Base-by-base conservation (phyloP, 2,329 filamentous ascomycete genomes). In the Elsinoe arachidis region DNA sequence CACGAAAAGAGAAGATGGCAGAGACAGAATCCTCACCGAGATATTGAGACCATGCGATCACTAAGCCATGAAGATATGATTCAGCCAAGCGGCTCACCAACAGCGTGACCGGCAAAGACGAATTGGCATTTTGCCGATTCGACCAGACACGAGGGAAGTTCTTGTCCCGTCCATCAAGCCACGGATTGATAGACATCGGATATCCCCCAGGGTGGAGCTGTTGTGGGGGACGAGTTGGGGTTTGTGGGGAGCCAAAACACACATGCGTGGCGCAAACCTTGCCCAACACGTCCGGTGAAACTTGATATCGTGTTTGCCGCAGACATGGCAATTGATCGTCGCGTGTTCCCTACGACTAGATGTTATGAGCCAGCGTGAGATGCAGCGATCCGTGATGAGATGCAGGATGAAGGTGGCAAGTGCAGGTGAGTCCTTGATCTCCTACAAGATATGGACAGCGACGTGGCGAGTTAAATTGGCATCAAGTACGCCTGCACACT, bases 91-190 rank as follows among this genome's bases (percentile, higher is more conserved):
- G 33, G 49, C 49, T 39, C 7, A 10, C 5, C 33, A 12, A 21
- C 17, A 34, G 14, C 49, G 17, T 7, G 19, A 9, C 37, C 49
- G 49, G 49, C 34, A 53, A 53, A 26, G 34, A 37, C 34, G 26
- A 38, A 53, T 37, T 17, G 33, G 17, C 26, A 26, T 53, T 53
- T 26, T 53, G 49, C 49, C 49, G 49, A 53, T 38, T 26, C n/a
- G 33, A 39, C 19, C 33, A 53, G 33, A 53, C 49, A 21, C 15
- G 14, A 23, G 21, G 17, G 26, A 53, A 21, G 49, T 53, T 15
- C 49, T 53, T 53, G 49, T 53, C 49, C 49, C 49, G 49, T 23
- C 21, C 10, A 2, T 46, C 49, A 53, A 53, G 49, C 49, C 49
- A 53, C 49, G 49, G 26, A 38, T 4, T 15, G 49, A 53, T 39